Evolutionary conservation across 768 basidiomycete genomes (phyloP), one percentile per base, ranked within the genome.

Genomic region (Exidia glandulosa): DNA sequence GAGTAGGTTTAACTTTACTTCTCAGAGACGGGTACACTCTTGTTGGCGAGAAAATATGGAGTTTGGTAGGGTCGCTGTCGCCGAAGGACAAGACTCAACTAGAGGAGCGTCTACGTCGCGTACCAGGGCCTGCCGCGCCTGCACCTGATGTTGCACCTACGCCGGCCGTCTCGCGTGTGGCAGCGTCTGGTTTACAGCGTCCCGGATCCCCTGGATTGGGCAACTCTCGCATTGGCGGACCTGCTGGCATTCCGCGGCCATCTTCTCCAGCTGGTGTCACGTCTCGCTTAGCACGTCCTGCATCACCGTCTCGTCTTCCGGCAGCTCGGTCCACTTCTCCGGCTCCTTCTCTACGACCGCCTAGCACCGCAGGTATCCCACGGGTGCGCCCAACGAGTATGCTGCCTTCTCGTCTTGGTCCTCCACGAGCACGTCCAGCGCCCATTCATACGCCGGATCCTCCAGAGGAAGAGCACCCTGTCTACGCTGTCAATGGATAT

Each of bases 51-150:
- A 87, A 84, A 65, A 82, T 94, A 13, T 94, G 89, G 90, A 74
- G 80, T 12, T 72, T 87, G 10, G 88, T 93, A 48, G 90, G 90
- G 1, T 65, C 77, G 9, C 74, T 96, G 31, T 80, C 86, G 50
- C 76, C 88, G 3, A 95, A 95, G 70, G 93, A 94, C 67, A 93
- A 89, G 67, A 92, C 91, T 9, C 90, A 94, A 66, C 80, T 96
- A 32, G 93, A 95, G 71, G 94, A 94, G 67, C 82, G 91, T 7
- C 74, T 96, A 31, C 86, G 89, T 52, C 86, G 90, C 33, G 82
- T 91, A n/a, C 76, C 85, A 32, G 86, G 86, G 5, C 82, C 87
- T 32, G 81, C 81, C 64, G 75, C 72, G 45, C 81, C 77, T 13
- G 84, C 79, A 16, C 77, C 73, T 33, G 76, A 76, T 9, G 70